Evolutionary conservation across 164 flowering plant species (phyloP).

Genomic region (Warburgia ugandensis): DNA sequence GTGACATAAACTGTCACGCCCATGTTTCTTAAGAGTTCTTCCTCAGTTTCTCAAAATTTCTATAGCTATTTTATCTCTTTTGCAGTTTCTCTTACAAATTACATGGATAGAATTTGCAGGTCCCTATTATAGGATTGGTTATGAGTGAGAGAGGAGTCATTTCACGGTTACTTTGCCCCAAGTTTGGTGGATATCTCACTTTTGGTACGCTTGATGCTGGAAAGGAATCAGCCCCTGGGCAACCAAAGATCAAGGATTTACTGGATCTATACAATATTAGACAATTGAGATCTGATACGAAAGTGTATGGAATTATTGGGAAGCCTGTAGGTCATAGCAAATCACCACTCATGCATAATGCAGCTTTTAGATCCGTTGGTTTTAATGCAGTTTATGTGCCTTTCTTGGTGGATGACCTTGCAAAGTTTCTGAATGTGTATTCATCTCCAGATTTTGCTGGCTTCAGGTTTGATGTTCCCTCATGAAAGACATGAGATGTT

Average conservation of each 20-base stretch:
- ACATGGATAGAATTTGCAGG: conserved; percentile 38
- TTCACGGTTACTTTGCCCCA: conserved; percentile 79
- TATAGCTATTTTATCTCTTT: not conserved
- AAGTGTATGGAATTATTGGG: conserved; percentile 87
- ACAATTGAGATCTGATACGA: conserved; percentile 62
- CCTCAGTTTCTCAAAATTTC: not conserved
- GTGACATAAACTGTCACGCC: too few species aligned
- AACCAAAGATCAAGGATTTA: conserved; percentile 75
- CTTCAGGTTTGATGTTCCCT: conserved; percentile 59
- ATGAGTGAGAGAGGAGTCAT: conserved; percentile 92
- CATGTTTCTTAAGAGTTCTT: too few species aligned
- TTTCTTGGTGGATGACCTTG: conserved; percentile 74
- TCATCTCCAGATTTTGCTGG: conserved; percentile 85
- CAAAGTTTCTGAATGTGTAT: conserved; percentile 60
- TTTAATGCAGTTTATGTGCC: conserved; percentile 82
- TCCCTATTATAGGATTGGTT: conserved; percentile 79
- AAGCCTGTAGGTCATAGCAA: conserved; percentile 96
- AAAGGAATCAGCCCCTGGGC: conserved; percentile 89
- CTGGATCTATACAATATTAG: conserved; percentile 64
- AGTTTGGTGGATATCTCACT: conserved; percentile 93
- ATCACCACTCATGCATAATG: conserved; percentile 65
- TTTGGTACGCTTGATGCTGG: conserved; percentile 77
- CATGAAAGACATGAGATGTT: too few species aligned
- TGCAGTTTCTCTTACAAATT: too few species aligned
- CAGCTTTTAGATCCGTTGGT: conserved; percentile 65